Base-by-base conservation (phyloP, 495 filamentous ascomycete genomes). In the Amorphotheca resinae region DNA sequence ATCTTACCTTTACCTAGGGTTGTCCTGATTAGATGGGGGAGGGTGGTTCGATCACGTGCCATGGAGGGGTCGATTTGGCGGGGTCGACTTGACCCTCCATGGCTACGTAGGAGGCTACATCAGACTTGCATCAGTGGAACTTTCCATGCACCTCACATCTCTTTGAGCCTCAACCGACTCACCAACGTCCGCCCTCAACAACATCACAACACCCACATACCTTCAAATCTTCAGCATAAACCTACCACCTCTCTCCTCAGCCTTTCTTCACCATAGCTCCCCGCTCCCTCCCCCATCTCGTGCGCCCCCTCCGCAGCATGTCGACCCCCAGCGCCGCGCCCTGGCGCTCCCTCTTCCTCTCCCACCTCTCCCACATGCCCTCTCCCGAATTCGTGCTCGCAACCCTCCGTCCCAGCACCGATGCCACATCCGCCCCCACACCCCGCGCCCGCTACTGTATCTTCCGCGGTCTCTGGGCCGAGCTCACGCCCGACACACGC, bases 391-490 rank as follows among this genome's bases (percentile, higher is more conserved):
- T 93, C 64, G 74, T 76, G 14, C 69, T 95, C 46, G 62, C 73
- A 22, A 84, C 83, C 3, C 57, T 89, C 12, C 69, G 70, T 33
- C 56, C 69, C 45, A 50, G 65, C 43, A 23, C 44, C 52, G 0
- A 34, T 38, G 15, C 44, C 22, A 42, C 39, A 22, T 40, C 38
- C 8, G 44, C 50, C 7, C 46, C 47, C 33, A 38, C 58, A 14
- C 72, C 72, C 0, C 62, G 70, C 5, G 64, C 62, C 4, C 62
- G 72, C 14, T 69, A 61, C 18, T 73, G 70, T 53, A 56, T 93
- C 53, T 88, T 73, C 65, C 82, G 91, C 46, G 87, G 91, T 55
- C 75, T 95, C 61, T 93, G 81, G 67, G 77, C 74, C 5, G 65
- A 68, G 44, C 67, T 88, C 0, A 78, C 78, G 1, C 65, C 68